Percentiles rank a stretch among this genome's conserved stretches.
These are phyloP conservation scores for Aspergillus carbonarius DNA, from an alignment of 2,329 filamentous ascomycete genomes.

Conservation along the genomic window DNA sequence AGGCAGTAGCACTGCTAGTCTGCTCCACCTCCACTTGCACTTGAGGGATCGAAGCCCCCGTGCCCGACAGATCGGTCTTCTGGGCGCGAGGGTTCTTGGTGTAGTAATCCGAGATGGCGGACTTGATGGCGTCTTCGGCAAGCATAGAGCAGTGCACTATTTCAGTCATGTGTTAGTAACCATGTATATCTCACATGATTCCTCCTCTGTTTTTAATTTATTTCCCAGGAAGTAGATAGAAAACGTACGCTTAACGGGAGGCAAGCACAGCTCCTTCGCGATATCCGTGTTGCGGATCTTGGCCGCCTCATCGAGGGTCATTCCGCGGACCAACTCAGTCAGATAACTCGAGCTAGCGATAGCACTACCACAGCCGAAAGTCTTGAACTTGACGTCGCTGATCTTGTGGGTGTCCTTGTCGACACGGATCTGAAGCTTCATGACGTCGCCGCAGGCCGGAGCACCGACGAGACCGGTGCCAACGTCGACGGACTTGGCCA, in stretches of 20 bases:
- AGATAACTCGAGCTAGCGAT: slow-evolving; percentile 94
- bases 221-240: no score
- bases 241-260: slow-evolving; percentile 77
- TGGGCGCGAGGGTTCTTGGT: slow-evolving; percentile 80
- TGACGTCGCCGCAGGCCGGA: slow-evolving; percentile 89
- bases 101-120: slow-evolving; percentile 86
- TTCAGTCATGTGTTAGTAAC: not conserved
- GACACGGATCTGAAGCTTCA: slow-evolving; percentile 92
- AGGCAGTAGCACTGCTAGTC: slow-evolving; percentile 31
- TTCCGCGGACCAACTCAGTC: slow-evolving; percentile 90
- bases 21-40: slow-evolving; percentile 49
- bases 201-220: not conserved
- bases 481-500: slow-evolving; percentile 73
- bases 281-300: slow-evolving; percentile 97
- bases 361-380: slow-evolving; percentile 89
- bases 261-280: slow-evolving; percentile 91
- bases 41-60: slow-evolving; percentile 64
- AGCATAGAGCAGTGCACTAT: slow-evolving; percentile 89
- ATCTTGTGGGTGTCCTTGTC: slow-evolving; percentile 86
- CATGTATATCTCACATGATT: not conserved
- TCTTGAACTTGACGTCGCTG: slow-evolving; percentile 96
- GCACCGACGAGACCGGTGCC: slow-evolving; percentile 88
- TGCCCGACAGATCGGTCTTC: slow-evolving; percentile 74
- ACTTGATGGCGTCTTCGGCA: slow-evolving; percentile 89
- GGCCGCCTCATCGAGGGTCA: slow-evolving; percentile 91